Evolutionary conservation across 257 asterid genomes (phyloP), one percentile per base, ranked within the genome.

Genomic region (Solanum pinnatisectum): DNA sequence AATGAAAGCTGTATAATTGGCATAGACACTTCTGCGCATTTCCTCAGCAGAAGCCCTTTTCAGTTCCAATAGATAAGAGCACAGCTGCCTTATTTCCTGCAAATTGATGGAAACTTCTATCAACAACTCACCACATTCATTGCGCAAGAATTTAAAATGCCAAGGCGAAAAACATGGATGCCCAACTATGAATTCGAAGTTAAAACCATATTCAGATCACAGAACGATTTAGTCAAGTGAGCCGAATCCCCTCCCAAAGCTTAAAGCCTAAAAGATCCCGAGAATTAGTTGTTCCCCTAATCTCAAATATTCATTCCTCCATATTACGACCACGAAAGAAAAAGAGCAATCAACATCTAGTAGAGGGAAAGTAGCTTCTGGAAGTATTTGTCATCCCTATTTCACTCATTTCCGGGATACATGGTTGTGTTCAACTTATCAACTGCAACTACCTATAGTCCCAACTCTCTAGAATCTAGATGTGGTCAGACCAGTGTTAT

Each of bases 41-140:
- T 96, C 99, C 92, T 97, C 99, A 71, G 99, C 99, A 87, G 99
- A 97, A 90, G 99, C 96, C 92, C 91, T 95, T 94, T 97, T 97
- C 92, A 97, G 94, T 89, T 97, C 99, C 93, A 96, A 91, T 52
- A 97, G 98, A 93, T 93, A 89, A 7, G 99, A 94, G 92, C 99
- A 96, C 88, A 97, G 88, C 87, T 96, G 99, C 89, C 99, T 94
- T 90, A 97, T 96, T 91, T 96, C 99, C 99, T 97, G 96, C 90
- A 89, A 87, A 89, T 44, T 14, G 27, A 77, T 37, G 86, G 33
- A 84, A 22, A 88, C 32, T 49, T 42, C 60, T 20, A 70, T 84
- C 42, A 44, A 90, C 87, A 71, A 32, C 85, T 46, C 85, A 46
- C 20, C 42, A 81, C 40, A 46, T 22, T 30, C 65, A 88, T 82